These are phyloP conservation scores for Herpetospermum pedunculosum DNA, from an alignment of 306 rosid species.

Conservation along the genomic window DNA sequence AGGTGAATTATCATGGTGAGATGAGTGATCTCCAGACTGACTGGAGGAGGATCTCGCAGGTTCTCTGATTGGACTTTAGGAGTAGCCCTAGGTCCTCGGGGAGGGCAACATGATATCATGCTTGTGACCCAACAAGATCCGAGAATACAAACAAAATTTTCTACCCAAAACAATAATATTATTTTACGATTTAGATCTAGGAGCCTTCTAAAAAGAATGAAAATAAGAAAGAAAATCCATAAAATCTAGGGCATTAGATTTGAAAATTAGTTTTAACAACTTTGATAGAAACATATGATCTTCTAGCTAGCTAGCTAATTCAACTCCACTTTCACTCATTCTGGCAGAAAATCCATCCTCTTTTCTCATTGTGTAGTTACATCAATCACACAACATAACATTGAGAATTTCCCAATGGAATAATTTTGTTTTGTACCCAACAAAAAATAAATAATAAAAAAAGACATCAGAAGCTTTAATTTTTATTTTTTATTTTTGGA, in stretches of 20 bases:
- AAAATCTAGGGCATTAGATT: background rate
- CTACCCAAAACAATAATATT: background rate
- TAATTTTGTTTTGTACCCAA: background rate
- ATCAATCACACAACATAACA: slow-evolving; percentile 2
- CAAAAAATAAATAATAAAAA: background rate
- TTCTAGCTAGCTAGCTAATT: background rate
- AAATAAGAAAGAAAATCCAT: background rate
- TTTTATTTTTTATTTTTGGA: background rate
- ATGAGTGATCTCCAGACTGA: too few relatives aligned
- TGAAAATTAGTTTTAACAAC: slow-evolving; percentile 7
- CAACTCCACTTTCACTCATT: slow-evolving; percentile 9
- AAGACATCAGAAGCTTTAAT: background rate
- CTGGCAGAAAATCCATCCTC: slow-evolving; percentile 1
- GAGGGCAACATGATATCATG: too few relatives aligned
- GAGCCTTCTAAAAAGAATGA: background rate
- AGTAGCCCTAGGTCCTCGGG: too few relatives aligned
- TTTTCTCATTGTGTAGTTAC: slow-evolving; percentile 4
- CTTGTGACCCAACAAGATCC: too few relatives aligned
- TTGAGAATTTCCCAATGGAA: slow-evolving; percentile 11
- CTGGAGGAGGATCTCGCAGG: too few relatives aligned
- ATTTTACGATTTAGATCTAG: background rate
- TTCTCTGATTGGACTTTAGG: too few relatives aligned
- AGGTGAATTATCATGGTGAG: too few relatives aligned
- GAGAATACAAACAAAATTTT: too few relatives aligned
- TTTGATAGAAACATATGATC: slow-evolving; percentile 5